Conservation (phyloP, 2,329 filamentous ascomycete genomes). For the Cladophialophora carrionii region DNA sequence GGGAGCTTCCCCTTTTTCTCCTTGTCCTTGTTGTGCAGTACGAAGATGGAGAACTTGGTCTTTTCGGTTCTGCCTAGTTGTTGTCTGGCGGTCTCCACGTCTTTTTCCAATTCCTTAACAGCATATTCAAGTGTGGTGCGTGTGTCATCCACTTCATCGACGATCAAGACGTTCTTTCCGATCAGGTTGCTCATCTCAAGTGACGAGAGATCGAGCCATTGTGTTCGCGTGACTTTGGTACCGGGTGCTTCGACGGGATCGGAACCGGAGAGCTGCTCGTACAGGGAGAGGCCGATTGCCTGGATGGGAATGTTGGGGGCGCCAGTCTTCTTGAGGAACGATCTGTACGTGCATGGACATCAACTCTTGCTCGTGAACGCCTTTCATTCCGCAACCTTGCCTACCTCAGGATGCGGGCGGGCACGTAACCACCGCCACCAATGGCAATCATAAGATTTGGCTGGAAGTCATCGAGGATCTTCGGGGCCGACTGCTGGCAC, state of each 20-base stretch:
- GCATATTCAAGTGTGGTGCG: slow-evolving; percentile 93
- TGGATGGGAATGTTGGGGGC: slow-evolving; percentile 97
- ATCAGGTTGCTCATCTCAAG: slow-evolving; percentile 87
- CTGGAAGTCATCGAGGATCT: slow-evolving; percentile 81
- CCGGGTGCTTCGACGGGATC: slow-evolving; percentile 74
- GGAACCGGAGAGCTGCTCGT: slow-evolving; percentile 75
- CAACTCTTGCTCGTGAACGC: slow-evolving; percentile 1
- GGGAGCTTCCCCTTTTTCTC: slow-evolving; percentile 87
- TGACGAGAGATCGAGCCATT: slow-evolving; percentile 92
- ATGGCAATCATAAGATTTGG: slow-evolving; percentile 98
- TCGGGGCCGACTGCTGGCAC: slow-evolving; percentile 81
- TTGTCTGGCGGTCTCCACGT: slow-evolving; percentile 79
- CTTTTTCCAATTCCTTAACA: slow-evolving; percentile 90
- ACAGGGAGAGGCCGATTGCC: slow-evolving; percentile 95
- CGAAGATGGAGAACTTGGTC: slow-evolving; percentile 92
- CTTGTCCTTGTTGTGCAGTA: slow-evolving; percentile 99
- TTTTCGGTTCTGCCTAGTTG: slow-evolving; percentile 69
- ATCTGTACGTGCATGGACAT: slow-evolving; percentile 51
- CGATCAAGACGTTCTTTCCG: slow-evolving; percentile 87
- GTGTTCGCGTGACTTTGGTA: slow-evolving; percentile 93
- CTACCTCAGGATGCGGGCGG: slow-evolving; percentile 87
- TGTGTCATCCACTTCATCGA: slow-evolving; percentile 95
- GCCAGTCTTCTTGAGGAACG: slow-evolving; percentile 89
- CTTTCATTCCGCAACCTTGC: neutral
- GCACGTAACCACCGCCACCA: slow-evolving; percentile 94